Evolutionary conservation across 225 moss, liverwort and hornwort genomes (phyloP), one percentile per base, ranked within the genome.

Genomic region (Marchantia paleacea): DNA sequence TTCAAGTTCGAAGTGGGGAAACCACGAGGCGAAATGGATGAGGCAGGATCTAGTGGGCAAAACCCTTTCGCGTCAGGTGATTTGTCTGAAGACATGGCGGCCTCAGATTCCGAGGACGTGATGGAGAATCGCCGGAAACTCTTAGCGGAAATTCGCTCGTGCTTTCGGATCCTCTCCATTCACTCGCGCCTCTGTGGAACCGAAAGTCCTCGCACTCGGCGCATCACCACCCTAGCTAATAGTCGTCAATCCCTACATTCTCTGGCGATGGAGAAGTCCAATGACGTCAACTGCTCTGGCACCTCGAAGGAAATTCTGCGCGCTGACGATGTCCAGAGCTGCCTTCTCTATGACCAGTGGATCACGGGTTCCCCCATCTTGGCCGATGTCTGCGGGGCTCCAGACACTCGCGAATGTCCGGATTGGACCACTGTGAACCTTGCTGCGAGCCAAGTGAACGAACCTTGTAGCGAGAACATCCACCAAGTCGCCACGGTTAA

Each of bases 71-170:
- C 16, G 13, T 0, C 76, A 12, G n/a, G 64, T 22, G 76, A 81
- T 10, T 3, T 75, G 29, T 60, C 78, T 16, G 79, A 63, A 29
- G 80, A 79, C 10, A 67, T 39, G 48, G 70, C 81, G 29, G 64
- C 81, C 7, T 64, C 81, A 13, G 87, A 84, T 22, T 80, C 84
- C 20, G 84, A 82, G 28, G 87, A 87, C 72, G 75, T 82, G 69
- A 71, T 81, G 53, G 82, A 87, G 53, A 84, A 82, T 76, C 81
- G 84, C 28, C 76, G 71, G n/a, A 81, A 72, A 69, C 72, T 87
- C 52, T 60, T 87, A 53, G 87, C 87, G 6, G 87, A 87, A 75
- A 87, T 87, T 55, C 84, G 87, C 52, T 87, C 87, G 4, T 87
- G 87, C 61, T 87, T 87, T 72, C 76, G 87, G 0, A 39, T 87